Evolutionary conservation across 2,329 filamentous ascomycete genomes (phyloP).

Genomic region (Fusarium hostae): DNA sequence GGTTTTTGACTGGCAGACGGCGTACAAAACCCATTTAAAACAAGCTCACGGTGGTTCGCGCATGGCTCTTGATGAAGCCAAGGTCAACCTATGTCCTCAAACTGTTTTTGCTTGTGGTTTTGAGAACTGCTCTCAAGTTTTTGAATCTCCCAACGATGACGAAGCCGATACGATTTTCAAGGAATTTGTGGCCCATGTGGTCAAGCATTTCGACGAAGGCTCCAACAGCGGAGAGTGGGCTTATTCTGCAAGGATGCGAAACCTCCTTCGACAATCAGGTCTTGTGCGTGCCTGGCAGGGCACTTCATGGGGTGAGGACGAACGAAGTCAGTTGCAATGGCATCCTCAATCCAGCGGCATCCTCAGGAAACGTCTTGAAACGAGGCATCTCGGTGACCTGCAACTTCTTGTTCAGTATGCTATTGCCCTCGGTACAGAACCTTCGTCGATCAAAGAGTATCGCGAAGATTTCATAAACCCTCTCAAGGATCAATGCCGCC

Average conservation of each 20-base stretch:
- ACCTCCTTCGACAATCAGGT: constrained; percentile 55
- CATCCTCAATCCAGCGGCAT: constrained; percentile 55
- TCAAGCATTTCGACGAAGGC: constrained; percentile 60
- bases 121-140: constrained; percentile 56
- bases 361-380: constrained; percentile 58
- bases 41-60: constrained; percentile 56
- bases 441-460: constrained; percentile 43
- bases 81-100: constrained; percentile 57
- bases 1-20: constrained; percentile 61
- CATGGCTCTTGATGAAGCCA: constrained; percentile 56
- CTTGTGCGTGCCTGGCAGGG: constrained; percentile 53
- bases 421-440: constrained; percentile 51
- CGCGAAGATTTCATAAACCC: constrained; percentile 51
- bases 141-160: constrained; percentile 55
- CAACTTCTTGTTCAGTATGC: constrained; percentile 54
- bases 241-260: constrained; percentile 58
- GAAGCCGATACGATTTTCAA: constrained; percentile 55
- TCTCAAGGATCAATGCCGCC: constrained; percentile 50
- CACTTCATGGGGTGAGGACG: constrained; percentile 50
- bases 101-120: constrained; percentile 62
- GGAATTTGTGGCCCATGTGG: constrained; percentile 59
- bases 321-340: constrained; percentile 52
- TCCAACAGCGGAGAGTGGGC: constrained; percentile 55
- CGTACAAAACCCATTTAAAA: constrained; percentile 60
- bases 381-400: constrained; percentile 55